Evolutionary conservation across 768 basidiomycete species (phyloP), one percentile per base, ranked within the genome.

Genomic region (Russula sp.): DNA sequence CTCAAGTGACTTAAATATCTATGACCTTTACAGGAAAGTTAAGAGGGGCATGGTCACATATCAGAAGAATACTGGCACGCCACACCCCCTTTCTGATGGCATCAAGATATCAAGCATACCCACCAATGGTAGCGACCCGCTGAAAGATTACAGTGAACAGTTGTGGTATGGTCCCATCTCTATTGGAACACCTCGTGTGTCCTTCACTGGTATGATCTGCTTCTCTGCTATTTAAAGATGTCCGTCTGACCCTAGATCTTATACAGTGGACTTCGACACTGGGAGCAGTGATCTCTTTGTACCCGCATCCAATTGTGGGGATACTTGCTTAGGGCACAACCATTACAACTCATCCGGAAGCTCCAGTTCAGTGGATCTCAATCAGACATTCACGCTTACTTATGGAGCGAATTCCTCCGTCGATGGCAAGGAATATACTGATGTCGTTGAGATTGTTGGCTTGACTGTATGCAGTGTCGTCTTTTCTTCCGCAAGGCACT

Each of bases 361-460:
- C 49, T 41, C 39, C 8, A 45, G 48, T 7, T 72, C 77, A 7
- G 42, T 62, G 3, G 61, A 70, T 58, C 55, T 69, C 38, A 58
- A 51, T 16, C 64, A 67, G 29, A 47, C 64, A 1, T 77, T 79
- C 64, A 39, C 61, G 8, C 66, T 79, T 14, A 1, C 38, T 1
- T 83, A 79, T 61, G 70, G 69, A 14, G 78, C 73, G 47, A 77
- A 78, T 1, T 74, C 75, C 0, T 58, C 59, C 1, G 75, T 77
- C 38, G 61, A 57, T 0, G 81, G 81, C 41, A 63, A 69, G 18
- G 72, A 75, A 46, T 81, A 76, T 67, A 71, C 61, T n/a, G 81
- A 82, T 67, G 72, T 69, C 16, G 76, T 82, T 36, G 65, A 66
- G 55, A 66, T 83, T 34, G 76, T 69, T 5, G 76, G 76, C 20